These are phyloP conservation scores for Candolleomyces aberdarensis DNA, from an alignment of 768 basidiomycete genomes.

Conservation along the genomic window DNA sequence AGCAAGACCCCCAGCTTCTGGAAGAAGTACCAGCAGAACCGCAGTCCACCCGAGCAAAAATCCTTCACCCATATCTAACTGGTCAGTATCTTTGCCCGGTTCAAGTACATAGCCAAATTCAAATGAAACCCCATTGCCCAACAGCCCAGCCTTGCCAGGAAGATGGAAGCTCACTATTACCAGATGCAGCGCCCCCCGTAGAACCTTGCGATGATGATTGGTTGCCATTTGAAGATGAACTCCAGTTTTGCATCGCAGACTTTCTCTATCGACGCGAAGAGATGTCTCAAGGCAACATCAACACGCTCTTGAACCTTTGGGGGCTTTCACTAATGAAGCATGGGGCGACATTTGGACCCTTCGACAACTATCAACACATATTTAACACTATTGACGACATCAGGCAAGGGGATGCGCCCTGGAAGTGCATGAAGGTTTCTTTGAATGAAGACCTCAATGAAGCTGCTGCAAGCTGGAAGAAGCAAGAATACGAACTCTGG, in stretches of 20 bases:
- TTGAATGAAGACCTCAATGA: constrained; percentile 18
- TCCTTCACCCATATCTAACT: too few relatives aligned
- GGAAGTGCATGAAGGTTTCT: constrained; percentile 28
- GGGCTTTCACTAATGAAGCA: constrained; percentile 11
- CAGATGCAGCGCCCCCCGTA: neutral
- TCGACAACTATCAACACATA: constrained; percentile 26
- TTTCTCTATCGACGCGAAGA: constrained; percentile 16
- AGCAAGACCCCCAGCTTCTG: too few relatives aligned
- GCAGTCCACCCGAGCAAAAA: too few relatives aligned
- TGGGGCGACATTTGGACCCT: constrained; percentile 24
- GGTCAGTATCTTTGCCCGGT: too few relatives aligned
- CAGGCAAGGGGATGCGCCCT: constrained; percentile 31
- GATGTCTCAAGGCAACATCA: constrained; percentile 20
- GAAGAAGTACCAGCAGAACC: too few relatives aligned
- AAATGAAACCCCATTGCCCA: too few relatives aligned
- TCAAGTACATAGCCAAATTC: too few relatives aligned
- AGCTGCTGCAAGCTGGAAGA: constrained; percentile 25
- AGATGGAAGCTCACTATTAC: neutral
- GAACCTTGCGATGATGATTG: constrained; percentile 7
- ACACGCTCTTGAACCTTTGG: constrained; percentile 23
- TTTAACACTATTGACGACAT: constrained; percentile 33
- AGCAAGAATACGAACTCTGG: constrained; percentile 25
- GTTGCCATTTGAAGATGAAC: constrained; percentile 11
- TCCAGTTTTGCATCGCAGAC: constrained; percentile 15
- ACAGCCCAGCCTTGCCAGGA: neutral